Evolutionary conservation across 106 monocot genomes (phyloP).

Genomic region (Amphibolis antarctica): DNA sequence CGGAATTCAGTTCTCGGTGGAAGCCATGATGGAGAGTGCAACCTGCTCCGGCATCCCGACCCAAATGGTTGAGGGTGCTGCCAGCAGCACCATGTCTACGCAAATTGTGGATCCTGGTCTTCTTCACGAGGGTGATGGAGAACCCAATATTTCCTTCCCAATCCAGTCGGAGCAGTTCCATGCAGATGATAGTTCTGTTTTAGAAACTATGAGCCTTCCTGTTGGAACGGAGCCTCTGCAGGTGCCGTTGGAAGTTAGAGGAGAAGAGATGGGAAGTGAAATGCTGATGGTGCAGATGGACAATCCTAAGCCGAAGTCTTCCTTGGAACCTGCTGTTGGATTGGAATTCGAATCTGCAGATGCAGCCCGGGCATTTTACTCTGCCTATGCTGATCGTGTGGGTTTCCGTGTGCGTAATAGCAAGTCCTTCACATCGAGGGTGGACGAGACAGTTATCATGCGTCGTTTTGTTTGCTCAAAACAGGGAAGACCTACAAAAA

Average conservation of each 20-base stretch:
- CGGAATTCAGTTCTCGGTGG: not conserved
- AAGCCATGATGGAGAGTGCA: not conserved
- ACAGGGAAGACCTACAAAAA: constrained; percentile 58
- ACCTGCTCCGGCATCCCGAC: not conserved
- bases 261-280: not conserved
- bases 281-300: not conserved
- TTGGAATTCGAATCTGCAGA: constrained; percentile 74
- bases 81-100: no score
- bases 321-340: constrained; percentile 30
- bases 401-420: constrained; percentile 74
- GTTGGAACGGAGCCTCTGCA: not conserved
- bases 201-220: not conserved
- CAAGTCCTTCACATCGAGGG: constrained; percentile 71
- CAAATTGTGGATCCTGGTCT: not conserved
- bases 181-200: not conserved
- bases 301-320: not conserved
- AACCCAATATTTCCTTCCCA: not conserved
- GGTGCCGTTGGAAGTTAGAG: not conserved
- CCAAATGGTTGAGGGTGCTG: not conserved
- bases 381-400: constrained; percentile 39
- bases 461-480: constrained; percentile 80
- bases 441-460: constrained; percentile 76
- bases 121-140: not conserved
- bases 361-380: constrained; percentile 50
- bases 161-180: not conserved